Evolutionary conservation across 208 protist genomes (phyloP).

Genomic region (Porcisia hertigi): DNA sequence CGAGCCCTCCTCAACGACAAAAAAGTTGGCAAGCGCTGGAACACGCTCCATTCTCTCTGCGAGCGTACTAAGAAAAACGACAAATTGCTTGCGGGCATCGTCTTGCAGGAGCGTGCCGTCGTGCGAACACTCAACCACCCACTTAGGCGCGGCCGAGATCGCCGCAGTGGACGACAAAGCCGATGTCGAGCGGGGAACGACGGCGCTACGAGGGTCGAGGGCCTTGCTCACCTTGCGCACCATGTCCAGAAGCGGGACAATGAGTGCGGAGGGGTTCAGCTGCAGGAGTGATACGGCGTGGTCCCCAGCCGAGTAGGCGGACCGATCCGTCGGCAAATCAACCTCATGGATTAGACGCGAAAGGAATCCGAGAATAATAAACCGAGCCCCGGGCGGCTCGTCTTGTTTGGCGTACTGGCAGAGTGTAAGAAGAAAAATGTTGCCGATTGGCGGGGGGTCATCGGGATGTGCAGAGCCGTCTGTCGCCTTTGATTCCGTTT

Average conservation of each 20-base stretch:
- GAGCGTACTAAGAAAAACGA: constrained; percentile 57
- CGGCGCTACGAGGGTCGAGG: constrained; percentile 32
- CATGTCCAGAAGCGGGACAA: constrained; percentile 72
- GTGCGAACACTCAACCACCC: neutral
- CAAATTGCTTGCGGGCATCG: constrained; percentile 45
- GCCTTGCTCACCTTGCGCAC: constrained; percentile 45
- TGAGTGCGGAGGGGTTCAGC: constrained; percentile 44
- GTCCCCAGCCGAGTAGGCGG: constrained; percentile 25
- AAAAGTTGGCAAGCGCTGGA: constrained; percentile 67
- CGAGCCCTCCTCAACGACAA: constrained; percentile 24
- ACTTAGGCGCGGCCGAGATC: neutral
- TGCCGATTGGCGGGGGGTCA: constrained; percentile 42
- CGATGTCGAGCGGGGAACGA: neutral
- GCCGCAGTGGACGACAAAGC: neutral
- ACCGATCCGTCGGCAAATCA: constrained; percentile 50
- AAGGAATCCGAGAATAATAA: constrained; percentile 65
- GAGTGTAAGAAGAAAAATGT: constrained; percentile 61
- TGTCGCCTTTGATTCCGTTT: neutral
- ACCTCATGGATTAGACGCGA: constrained; percentile 46
- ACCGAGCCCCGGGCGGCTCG: constrained; percentile 49
- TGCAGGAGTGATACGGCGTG: constrained; percentile 60
- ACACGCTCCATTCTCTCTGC: constrained; percentile 65
- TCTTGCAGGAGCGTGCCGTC: constrained; percentile 22
- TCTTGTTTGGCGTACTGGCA: constrained; percentile 82
- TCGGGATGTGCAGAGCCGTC: constrained; percentile 1